Evolutionary conservation across 169 alveolate genomes (phyloP), one percentile per base, ranked within the genome.

Genomic region (Cryptosporidium xiaoi): DNA sequence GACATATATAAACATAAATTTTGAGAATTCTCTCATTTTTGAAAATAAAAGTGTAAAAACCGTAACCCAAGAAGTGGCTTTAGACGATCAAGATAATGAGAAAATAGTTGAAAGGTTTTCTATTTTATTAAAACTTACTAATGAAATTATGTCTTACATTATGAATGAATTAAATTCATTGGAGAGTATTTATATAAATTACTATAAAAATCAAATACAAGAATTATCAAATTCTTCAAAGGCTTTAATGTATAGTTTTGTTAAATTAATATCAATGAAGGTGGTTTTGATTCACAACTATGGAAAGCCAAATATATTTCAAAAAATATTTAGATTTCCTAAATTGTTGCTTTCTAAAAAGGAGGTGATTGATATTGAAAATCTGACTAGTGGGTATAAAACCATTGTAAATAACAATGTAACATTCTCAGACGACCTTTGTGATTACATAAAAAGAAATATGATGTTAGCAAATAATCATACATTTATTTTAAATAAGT

Each of bases 281-380:
- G 64, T 50, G 20, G 56, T 71, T 40, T 34, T 77, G 64, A 56
- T 77, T 16, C 87, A 77, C 24, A 16, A 77, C 36, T 77, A 77
- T 77, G 87, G 87, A 46, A 77, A 62, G 33, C 64, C 87, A 8
- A 77, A 77, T 44, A 18, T 56, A 15, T 77, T 77, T 31, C 87
- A 77, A 24, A 77, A 44, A 33, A 77, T 77, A 24, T 77, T 77
- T 20, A 77, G 64, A 77, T 77, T 77, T 46, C 87, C 87, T 2
- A 77, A 77, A 40, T 27, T 77, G 10, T 16, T 77, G 8, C 51
- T 77, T 13, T 48, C 65, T 3, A 44, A 62, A 24, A 62, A 77
- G 2, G 71, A 77, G 15, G 77, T 77, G 27, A 1, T 24, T n/a
- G 66, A 27, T 7, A 34, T 77, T 46, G 87, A 77, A 36, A 58